Evolutionary conservation across 371 early-diverging fungal species (phyloP).

Genomic region (Coemansia linderi): DNA sequence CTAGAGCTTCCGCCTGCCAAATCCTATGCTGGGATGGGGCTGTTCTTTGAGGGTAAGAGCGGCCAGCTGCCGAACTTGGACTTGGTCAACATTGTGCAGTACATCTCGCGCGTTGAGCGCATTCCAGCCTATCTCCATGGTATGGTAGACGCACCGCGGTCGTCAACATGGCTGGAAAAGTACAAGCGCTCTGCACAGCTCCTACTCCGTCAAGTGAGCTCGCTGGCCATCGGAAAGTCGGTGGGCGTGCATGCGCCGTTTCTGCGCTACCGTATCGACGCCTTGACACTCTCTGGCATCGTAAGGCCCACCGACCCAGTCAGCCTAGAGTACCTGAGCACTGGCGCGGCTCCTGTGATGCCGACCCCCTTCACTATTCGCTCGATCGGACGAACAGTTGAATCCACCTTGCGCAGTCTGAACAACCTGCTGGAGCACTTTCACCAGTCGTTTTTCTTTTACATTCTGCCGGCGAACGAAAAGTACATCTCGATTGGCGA

Average conservation of each 20-base stretch:
- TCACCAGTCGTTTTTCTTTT: constrained; percentile 96
- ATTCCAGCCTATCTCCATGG: constrained; percentile 54
- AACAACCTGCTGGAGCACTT: constrained; percentile 93
- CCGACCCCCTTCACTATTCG: constrained; percentile 1
- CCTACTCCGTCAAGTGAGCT: constrained; percentile 46
- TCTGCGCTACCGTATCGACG: constrained; percentile 78
- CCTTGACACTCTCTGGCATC: constrained; percentile 71
- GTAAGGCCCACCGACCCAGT: constrained; percentile 16
- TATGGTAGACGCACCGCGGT: constrained; percentile 17
- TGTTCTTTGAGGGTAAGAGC: constrained; percentile 87
- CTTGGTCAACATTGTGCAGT: constrained; percentile 74
- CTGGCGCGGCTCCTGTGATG: background rate
- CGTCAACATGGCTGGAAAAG: constrained; percentile 7
- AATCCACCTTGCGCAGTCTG: constrained; percentile 80
- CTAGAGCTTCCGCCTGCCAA: constrained; percentile 78
- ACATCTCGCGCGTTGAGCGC: constrained; percentile 59
- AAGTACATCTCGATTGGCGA: constrained; percentile 86
- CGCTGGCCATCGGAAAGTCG: constrained; percentile 47
- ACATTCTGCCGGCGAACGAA: constrained; percentile 74
- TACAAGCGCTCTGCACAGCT: constrained; percentile 37
- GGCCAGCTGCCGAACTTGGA: constrained; percentile 94
- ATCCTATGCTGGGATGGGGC: constrained; percentile 71
- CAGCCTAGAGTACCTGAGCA: constrained; percentile 26
- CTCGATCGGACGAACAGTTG: constrained; percentile 63
- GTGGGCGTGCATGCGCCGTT: constrained; percentile 57